phyloP scores from a whole-genome alignment of 805 yeast species.

The Candida loeiensis region DNA sequence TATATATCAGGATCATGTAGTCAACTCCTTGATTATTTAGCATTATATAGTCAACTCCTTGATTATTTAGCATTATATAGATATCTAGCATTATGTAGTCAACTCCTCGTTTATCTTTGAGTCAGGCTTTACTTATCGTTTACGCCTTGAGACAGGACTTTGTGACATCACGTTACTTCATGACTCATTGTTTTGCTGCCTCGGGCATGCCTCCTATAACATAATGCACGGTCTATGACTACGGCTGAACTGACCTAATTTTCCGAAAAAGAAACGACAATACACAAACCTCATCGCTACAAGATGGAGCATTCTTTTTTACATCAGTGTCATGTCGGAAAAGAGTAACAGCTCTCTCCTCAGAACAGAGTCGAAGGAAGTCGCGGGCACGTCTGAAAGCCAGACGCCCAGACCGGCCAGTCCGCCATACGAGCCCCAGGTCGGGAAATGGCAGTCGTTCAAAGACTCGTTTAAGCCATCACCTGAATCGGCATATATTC shows the following conservation, averaged over 20 bases:
- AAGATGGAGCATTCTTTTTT: not conserved
- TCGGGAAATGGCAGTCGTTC: constrained; percentile 38
- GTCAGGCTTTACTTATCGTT: too few relatives aligned
- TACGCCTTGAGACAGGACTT: too few relatives aligned
- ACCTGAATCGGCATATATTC: constrained; percentile 19
- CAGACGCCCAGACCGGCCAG: not conserved
- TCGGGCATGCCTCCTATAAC: too few relatives aligned
- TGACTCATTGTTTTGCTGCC: too few relatives aligned
- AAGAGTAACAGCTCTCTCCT: not conserved
- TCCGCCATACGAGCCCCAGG: not conserved
- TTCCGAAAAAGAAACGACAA: not conserved
- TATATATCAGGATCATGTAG: too few relatives aligned
- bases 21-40: too few relatives aligned
- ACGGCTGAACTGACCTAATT: not conserved
- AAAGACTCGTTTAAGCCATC: constrained; percentile 48
- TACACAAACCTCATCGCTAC: not conserved
- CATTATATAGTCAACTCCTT: too few relatives aligned
- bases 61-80: too few relatives aligned
- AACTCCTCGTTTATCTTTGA: too few relatives aligned
- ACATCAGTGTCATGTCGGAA: not conserved
- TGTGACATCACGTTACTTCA: too few relatives aligned
- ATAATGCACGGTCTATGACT: too few relatives aligned
- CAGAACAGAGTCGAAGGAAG: not conserved
- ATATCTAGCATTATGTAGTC: too few relatives aligned
- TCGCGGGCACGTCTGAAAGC: not conserved